Evolutionary conservation across 176 grass and related monocot genomes (phyloP).

Genomic region (Raddia guianensis): DNA sequence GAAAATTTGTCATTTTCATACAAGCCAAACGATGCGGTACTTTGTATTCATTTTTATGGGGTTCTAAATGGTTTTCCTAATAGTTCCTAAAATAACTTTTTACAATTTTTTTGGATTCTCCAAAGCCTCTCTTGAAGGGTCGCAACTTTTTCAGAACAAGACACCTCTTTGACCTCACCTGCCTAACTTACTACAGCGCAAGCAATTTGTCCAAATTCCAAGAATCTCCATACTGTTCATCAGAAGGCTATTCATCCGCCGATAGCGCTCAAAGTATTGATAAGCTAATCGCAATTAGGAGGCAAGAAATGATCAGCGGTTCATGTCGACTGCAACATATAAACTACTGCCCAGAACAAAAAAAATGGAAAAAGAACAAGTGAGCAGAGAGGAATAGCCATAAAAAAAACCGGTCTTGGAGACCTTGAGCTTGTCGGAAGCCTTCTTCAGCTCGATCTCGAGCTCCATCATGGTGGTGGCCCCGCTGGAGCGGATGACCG

Average conservation of each 20-base stretch:
- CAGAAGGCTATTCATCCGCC: not conserved
- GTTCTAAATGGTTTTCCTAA: no score
- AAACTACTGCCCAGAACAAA: not conserved
- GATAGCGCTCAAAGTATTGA: not conserved
- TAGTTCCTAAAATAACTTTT: no score
- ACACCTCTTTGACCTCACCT: not conserved
- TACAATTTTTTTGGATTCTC: no score
- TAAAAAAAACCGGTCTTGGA: not conserved
- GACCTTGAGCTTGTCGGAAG: slow-evolving; percentile 89
- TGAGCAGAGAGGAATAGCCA: not conserved
- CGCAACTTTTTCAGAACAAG: no score
- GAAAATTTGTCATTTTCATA: no score
- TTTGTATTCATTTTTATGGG: no score
- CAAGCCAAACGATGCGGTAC: no score
- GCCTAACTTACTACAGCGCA: not conserved
- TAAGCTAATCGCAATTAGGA: not conserved
- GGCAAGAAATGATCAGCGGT: not conserved
- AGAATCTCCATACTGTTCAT: not conserved
- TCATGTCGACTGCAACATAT: not conserved
- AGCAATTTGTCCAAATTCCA: not conserved
- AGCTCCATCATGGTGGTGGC: slow-evolving; percentile 99
- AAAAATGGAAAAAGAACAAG: not conserved
- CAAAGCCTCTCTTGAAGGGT: no score
- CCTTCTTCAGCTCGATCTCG: slow-evolving; percentile 98
- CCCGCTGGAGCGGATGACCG: slow-evolving; percentile 83